These are phyloP conservation scores for Aspergillus puulaauensis DNA, from an alignment of 2,329 filamentous ascomycete genomes.

Conservation along the genomic window DNA sequence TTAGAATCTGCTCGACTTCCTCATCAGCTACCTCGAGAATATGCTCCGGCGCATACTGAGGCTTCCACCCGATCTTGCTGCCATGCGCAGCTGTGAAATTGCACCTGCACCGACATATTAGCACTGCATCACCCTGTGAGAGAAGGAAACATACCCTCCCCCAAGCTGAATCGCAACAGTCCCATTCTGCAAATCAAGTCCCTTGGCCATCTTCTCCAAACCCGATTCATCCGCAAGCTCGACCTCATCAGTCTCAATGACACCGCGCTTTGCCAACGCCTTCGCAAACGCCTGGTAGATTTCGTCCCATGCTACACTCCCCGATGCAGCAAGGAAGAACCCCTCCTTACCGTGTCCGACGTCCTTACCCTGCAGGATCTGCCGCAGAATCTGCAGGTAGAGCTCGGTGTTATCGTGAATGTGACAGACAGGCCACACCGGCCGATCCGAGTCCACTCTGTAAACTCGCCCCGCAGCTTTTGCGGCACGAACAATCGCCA, in stretches of 20 bases:
- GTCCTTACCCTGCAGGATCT: conserved; percentile 43
- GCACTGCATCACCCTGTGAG: neutral
- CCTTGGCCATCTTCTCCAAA: conserved; percentile 44
- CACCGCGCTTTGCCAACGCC: conserved; percentile 39
- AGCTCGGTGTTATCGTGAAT: conserved; percentile 48
- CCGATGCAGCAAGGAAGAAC: conserved; percentile 53
- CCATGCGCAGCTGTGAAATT: conserved; percentile 46
- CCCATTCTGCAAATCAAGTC: conserved; percentile 32
- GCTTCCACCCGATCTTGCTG: conserved; percentile 47
- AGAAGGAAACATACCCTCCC: conserved; percentile 39
- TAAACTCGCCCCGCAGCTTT: conserved; percentile 43
- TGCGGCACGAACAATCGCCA: conserved; percentile 50
- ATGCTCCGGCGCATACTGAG: conserved; percentile 45
- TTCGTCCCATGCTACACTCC: conserved; percentile 52
- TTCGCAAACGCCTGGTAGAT: conserved; percentile 49
- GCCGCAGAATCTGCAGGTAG: conserved; percentile 48
- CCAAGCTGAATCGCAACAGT: conserved; percentile 44
- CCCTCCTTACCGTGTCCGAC: conserved; percentile 45
- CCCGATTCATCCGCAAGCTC: conserved; percentile 37
- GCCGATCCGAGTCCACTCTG: conserved; percentile 39
- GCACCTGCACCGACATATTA: conserved; percentile 32
- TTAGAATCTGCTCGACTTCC: conserved; percentile 49
- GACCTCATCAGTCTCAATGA: conserved; percentile 41
- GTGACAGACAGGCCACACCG: conserved; percentile 56
- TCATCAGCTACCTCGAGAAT: conserved; percentile 48